Evolutionary conservation across 140 eudicot genomes (phyloP).

Genomic region (Flaveria floridana): DNA sequence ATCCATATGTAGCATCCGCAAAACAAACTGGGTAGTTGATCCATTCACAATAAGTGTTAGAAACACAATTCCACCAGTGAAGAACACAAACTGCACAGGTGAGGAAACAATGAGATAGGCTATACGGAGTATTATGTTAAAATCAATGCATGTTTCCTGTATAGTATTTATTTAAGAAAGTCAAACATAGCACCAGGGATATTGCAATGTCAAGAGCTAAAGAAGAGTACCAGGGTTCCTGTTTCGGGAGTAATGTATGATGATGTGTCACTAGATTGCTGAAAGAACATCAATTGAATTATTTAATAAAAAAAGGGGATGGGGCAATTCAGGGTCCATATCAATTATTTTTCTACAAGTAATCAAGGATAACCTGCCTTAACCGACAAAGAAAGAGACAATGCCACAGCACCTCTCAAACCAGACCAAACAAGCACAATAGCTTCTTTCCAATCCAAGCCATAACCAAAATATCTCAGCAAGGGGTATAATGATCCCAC

Average conservation of each 20-base stretch:
- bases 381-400: constrained; percentile 85
- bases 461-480: constrained; percentile 79
- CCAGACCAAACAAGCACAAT: constrained; percentile 84
- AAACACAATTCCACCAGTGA: constrained; percentile 91
- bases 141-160: neutral
- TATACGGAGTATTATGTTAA: neutral
- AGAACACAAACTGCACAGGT: constrained; percentile 86
- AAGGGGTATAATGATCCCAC: constrained; percentile 77
- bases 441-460: constrained; percentile 97
- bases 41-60: constrained; percentile 87
- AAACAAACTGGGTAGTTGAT: constrained; percentile 85
- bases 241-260: constrained; percentile 57
- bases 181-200: constrained; percentile 1
- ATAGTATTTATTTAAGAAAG: constrained; percentile 5
- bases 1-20: constrained; percentile 66
- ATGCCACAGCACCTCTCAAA: constrained; percentile 90
- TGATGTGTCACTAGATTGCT: constrained; percentile 73
- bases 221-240: constrained; percentile 65
- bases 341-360: constrained; percentile 12
- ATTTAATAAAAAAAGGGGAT: neutral
- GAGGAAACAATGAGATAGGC: neutral
- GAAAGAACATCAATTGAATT: constrained; percentile 37
- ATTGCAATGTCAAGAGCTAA: constrained; percentile 12
- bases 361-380: constrained; percentile 56
- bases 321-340: constrained; percentile 1